Evolutionary conservation across 2,329 filamentous ascomycete species (phyloP), one percentile per base, ranked within the genome.

Genomic region (Drechslera avenae): DNA sequence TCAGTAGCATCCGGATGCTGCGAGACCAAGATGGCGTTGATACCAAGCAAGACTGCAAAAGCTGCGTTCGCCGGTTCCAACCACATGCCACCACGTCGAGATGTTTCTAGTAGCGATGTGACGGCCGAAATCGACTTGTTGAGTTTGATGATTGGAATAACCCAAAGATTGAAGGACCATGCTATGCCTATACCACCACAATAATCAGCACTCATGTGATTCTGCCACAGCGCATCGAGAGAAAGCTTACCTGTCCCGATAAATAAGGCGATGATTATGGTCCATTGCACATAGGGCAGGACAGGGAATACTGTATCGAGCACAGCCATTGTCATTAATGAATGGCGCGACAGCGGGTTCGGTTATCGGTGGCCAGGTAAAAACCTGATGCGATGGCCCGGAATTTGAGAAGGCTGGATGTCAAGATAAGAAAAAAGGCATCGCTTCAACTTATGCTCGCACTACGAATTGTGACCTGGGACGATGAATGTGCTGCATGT

Each of bases 111-210:
- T 4, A 49, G 32, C 16, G 42, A 39, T 14, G 21, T 5, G 13
- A 49, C 21, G 12, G 46, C 46, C 39, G 31, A 42, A 17, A 17
- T 32, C 2, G 46, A 49, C 13, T 33, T 19, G 39, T 49, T 49
- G 30, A 49, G n/a, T n/a, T 49, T 49, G 16, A 49, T 49, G 17
- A 49, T 37, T 14, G 46, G 46, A 32, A 49, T n/a, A n/a, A 49
- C 14, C 46, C 46, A 49, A 12, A 49, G 17, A 14, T 19, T 43
- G 33, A 49, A 49, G 3, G 39, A 49, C 46, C 46, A 49, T 9
- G 46, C 39, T 36, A 43, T 37, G 39, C 46, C 46, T 43, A 43
- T 16, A 43, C 4, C 18, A 26, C n/a, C 5, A 34, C 8, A 16
- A 13, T 14, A 4, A n/a, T 43, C 9, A 34, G 31, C 26, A 26